These are phyloP conservation scores for Magnaporthales sp. DNA, from an alignment of 2,329 filamentous ascomycete species.

Conservation along the genomic window DNA sequence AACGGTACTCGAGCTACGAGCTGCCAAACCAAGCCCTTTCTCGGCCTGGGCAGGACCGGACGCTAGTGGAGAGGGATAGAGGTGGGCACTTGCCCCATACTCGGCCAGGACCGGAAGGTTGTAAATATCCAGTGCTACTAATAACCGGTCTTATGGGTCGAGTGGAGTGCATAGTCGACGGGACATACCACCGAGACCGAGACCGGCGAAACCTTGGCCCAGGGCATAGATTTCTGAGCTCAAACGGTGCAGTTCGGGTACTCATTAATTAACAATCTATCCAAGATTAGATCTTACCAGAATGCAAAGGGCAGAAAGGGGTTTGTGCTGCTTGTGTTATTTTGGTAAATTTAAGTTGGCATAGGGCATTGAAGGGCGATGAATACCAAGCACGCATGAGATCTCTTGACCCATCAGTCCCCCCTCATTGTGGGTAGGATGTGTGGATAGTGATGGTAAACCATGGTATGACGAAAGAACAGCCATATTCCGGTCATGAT, in stretches of 20 bases:
- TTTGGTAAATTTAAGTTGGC: neutral
- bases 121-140: neutral
- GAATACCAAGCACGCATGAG: neutral
- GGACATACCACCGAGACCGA: neutral
- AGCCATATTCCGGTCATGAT: neutral
- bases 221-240: neutral
- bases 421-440: neutral
- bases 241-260: neutral
- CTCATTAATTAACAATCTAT: neutral
- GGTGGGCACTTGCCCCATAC: neutral
- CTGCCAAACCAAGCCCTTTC: neutral
- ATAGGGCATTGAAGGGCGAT: neutral
- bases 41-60: neutral
- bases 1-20: neutral
- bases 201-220: neutral
- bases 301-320: neutral
- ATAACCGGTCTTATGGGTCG: neutral
- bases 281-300: neutral
- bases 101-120: constrained; percentile 1
- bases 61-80: neutral
- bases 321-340: neutral
- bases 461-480: neutral
- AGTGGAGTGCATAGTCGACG: neutral
- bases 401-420: neutral
- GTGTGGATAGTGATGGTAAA: neutral